Percentiles rank a stretch among this genome's conserved stretches.
These are phyloP conservation scores for Dendrocalamus latiflorus DNA, from an alignment of 202 grass and related monocot species.

Conservation along the genomic window DNA sequence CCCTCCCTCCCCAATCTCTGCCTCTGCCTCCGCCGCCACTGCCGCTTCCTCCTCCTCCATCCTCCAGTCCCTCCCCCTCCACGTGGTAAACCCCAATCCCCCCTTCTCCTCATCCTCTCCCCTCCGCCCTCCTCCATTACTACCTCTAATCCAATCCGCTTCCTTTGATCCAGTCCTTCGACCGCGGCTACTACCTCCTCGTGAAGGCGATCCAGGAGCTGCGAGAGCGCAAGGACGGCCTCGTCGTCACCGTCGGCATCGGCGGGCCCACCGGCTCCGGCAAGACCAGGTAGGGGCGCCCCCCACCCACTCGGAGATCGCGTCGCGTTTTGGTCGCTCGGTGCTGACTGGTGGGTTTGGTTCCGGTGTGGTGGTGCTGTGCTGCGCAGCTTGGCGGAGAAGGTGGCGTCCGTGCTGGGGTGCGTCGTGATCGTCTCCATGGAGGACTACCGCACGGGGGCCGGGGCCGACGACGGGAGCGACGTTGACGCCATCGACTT, in stretches of 20 bases:
- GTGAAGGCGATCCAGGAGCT: conserved; percentile 98
- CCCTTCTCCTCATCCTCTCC: neutral
- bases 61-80: conserved; percentile 91
- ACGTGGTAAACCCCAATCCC: conserved; percentile 58
- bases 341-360: conserved; percentile 1
- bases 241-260: conserved; percentile 77
- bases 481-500: conserved; percentile 82
- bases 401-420: conserved; percentile 87
- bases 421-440: conserved; percentile 91
- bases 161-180: no score
- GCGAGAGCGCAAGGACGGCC: conserved; percentile 88
- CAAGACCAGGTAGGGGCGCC: conserved; percentile 64
- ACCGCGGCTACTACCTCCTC: conserved; percentile 81
- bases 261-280: conserved; percentile 91
- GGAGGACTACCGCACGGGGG: conserved; percentile 84
- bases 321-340: neutral
- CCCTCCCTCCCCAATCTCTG: conserved; percentile 38
- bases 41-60: conserved; percentile 70
- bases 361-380: neutral
- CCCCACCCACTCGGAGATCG: neutral
- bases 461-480: conserved; percentile 63
- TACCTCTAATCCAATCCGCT: neutral
- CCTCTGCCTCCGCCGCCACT: no score
- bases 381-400: conserved; percentile 68
- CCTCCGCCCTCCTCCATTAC: conserved; percentile 7